phyloP scores from a whole-genome alignment of 2,329 filamentous ascomycete genomes.

The Fonsecaea pugnacius region DNA sequence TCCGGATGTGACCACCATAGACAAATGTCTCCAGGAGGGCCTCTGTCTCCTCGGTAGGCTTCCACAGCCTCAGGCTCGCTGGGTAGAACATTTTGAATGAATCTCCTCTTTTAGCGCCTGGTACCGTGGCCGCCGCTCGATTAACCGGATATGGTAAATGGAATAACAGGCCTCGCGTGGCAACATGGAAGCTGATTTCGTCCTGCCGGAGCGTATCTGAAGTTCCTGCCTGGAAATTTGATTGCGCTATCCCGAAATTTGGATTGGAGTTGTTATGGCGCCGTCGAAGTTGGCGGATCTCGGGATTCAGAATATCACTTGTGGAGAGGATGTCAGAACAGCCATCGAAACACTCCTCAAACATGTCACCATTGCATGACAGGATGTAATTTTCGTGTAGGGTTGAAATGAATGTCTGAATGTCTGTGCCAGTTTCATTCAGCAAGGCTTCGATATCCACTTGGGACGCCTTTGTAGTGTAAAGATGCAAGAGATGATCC shows the following conservation, averaged over 20 bases:
- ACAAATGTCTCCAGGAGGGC: conserved; percentile 73
- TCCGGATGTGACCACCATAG: conserved; percentile 53
- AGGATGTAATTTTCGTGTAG: conserved; percentile 91
- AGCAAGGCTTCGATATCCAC: conserved; percentile 77
- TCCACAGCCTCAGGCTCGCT: conserved; percentile 80
- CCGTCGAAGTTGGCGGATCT: conserved; percentile 51
- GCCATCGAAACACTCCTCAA: conserved; percentile 78
- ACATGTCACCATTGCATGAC: conserved; percentile 73
- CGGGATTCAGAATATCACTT: conserved; percentile 80
- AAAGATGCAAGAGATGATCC: conserved; percentile 60
- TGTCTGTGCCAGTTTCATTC: conserved; percentile 91
- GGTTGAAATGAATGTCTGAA: conserved; percentile 83
- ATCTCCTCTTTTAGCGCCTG: conserved; percentile 54
- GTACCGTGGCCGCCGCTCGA: conserved; percentile 49
- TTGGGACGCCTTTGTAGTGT: conserved; percentile 66
- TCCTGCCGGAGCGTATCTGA: conserved; percentile 84
- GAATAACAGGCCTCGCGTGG: conserved; percentile 83
- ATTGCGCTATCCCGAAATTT: conserved; percentile 26
- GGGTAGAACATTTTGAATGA: conserved; percentile 93
- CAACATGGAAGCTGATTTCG: conserved; percentile 90
- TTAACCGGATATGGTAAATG: conserved; percentile 85
- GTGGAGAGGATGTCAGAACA: conserved; percentile 87
- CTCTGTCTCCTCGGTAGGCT: conserved; percentile 78
- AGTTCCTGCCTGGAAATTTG: conserved; percentile 58
- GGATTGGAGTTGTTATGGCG: conserved; percentile 29